Evolutionary conservation across 225 moss, liverwort and hornwort species (phyloP).

Genomic region (Polytrichum formosum): DNA sequence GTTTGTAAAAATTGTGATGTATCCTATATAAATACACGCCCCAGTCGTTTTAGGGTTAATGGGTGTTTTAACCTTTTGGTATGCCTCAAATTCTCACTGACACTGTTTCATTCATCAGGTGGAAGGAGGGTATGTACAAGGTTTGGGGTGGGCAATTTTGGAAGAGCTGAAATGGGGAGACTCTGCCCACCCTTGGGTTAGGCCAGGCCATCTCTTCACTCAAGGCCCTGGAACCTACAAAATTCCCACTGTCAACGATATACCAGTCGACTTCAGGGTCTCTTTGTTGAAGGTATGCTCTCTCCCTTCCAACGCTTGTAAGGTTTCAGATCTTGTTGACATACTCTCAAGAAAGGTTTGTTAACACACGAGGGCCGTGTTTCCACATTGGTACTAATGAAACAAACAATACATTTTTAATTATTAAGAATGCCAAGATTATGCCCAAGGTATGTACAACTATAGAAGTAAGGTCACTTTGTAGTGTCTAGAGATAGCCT

Average conservation of each 20-base stretch:
- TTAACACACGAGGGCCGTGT: too few relatives aligned
- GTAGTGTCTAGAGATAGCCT: too few relatives aligned
- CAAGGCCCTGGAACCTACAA: slow-evolving; percentile 97
- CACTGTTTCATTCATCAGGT: slow-evolving; percentile 29
- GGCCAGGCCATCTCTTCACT: slow-evolving; percentile 85
- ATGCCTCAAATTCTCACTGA: not conserved
- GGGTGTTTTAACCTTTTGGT: too few relatives aligned
- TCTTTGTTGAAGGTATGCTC: slow-evolving; percentile 69
- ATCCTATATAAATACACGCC: too few relatives aligned
- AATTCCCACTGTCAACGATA: slow-evolving; percentile 88
- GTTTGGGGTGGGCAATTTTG: slow-evolving; percentile 77
- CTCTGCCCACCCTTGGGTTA: slow-evolving; percentile 86
- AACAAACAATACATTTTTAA: too few relatives aligned
- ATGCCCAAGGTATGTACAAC: too few relatives aligned
- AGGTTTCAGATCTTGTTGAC: not conserved
- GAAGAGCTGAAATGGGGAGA: slow-evolving; percentile 99
- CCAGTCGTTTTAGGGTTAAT: too few relatives aligned
- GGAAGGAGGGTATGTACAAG: slow-evolving; percentile 92
- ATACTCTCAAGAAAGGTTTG: too few relatives aligned
- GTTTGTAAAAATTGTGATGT: too few relatives aligned
- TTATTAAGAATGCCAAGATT: too few relatives aligned
- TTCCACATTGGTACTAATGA: too few relatives aligned
- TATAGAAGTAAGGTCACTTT: too few relatives aligned
- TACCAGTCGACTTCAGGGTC: slow-evolving; percentile 89
- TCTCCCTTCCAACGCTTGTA: not conserved